Conservation (phyloP, 257 asterid species). For the Nyctanthes arbortristis region DNA sequence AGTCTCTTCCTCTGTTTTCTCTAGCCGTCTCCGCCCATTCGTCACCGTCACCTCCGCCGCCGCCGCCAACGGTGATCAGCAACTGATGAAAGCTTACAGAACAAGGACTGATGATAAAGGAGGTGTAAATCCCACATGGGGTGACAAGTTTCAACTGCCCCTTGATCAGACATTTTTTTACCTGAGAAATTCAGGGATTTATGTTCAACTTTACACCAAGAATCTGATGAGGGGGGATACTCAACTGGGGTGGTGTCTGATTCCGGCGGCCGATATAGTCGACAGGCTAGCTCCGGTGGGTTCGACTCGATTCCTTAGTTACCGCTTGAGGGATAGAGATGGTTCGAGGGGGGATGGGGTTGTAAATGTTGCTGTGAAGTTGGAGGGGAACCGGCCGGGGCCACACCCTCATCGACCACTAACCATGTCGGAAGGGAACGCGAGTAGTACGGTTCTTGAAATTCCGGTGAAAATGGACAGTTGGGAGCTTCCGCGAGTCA, state of each 20-base stretch:
- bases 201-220: constrained; percentile 41
- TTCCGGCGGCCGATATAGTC: constrained; percentile 42
- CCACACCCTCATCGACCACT: constrained; percentile 9
- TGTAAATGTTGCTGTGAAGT: constrained; percentile 44
- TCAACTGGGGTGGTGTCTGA: constrained; percentile 54
- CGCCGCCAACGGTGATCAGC: not conserved
- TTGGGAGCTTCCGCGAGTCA: no score
- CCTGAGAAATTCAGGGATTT: constrained; percentile 31
- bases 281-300: constrained; percentile 29
- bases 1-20: constrained; percentile 14
- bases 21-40: constrained; percentile 38
- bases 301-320: constrained; percentile 38
- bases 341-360: constrained; percentile 55
- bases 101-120: constrained; percentile 40
- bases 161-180: constrained; percentile 32
- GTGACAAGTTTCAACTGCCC: constrained; percentile 36
- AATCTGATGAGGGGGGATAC: constrained; percentile 32
- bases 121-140: constrained; percentile 48
- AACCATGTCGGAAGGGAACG: constrained; percentile 7
- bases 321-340: constrained; percentile 38
- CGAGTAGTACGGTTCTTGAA: constrained; percentile 25
- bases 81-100: constrained; percentile 5
- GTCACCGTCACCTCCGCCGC: constrained; percentile 19
- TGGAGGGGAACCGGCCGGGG: constrained; percentile 22
- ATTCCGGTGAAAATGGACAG: constrained; percentile 29